Evolutionary conservation across 2,329 filamentous ascomycete genomes (phyloP), one percentile per base, ranked within the genome.

Genomic region (Podosphaera aphanis): DNA sequence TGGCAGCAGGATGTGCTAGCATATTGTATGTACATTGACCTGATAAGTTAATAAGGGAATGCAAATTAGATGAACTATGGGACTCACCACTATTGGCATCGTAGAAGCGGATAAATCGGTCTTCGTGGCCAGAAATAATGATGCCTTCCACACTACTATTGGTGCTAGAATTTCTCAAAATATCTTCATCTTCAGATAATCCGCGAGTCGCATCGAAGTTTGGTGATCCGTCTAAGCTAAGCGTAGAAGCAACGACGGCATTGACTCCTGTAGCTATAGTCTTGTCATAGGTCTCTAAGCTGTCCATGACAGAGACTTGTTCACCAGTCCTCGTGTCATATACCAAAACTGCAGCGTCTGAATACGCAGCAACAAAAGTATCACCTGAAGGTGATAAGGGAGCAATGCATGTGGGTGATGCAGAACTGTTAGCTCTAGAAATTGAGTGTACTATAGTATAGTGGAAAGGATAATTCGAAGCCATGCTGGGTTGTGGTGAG

Each of bases 21-120:
- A 98, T 98, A 57, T 82, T 92, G 64, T 98, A 98, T 51, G 90
- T 95, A 65, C 86, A 94, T 84, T 98, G 90, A 47, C 90, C 90
- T 95, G 36, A 4, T 2, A 36, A n/a, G n/a, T 49, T 36, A 45
- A 37, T 20, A 27, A 13, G 36, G 21, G 13, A 21, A 42, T 5
- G 16, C 15, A 45, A 27, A 1, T 37, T 11, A 7, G 1, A 37
- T 20, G n/a, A 27, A 27, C 16, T 37, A 29, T 11, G 11, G 25
- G 25, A 74, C 83, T 63, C 79, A 95, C 90, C 90, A 64, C 84
- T 93, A 60, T 98, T 95, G 51, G 90, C 90, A 67, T 98, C 90
- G 61, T 93, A 98, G 69, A 98, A 93, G 53, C 88, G 73, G 55
- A 98, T 85, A 57, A 85, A 94, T 55, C 83, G 78, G 64, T 98